These are phyloP conservation scores for Fraxinus platypoda DNA, from an alignment of 305 asterid species.

Conservation along the genomic window DNA sequence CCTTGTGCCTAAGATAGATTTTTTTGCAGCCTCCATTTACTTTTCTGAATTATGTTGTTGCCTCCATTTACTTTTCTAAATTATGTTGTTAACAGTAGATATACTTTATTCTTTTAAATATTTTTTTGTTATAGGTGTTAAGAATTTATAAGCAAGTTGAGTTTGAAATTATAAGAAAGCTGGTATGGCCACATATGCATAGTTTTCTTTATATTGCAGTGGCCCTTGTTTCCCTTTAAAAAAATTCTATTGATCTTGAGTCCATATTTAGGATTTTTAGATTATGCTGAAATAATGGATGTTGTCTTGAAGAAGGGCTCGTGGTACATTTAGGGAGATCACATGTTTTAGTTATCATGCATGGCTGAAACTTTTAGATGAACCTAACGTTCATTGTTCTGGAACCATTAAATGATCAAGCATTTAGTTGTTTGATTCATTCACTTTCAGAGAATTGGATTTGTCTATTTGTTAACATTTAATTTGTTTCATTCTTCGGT, in stretches of 20 bases:
- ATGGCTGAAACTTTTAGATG: background rate
- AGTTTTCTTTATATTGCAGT: slow-evolving; percentile 3
- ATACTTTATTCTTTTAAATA: slow-evolving; percentile 15
- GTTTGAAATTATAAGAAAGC: slow-evolving; percentile 86
- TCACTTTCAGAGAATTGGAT: background rate
- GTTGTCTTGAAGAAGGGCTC: slow-evolving; percentile 71
- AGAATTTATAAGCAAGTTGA: slow-evolving; percentile 96
- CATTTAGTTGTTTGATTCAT: slow-evolving; percentile 3
- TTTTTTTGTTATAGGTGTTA: slow-evolving; percentile 55
- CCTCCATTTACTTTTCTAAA: background rate
- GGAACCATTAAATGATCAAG: background rate
- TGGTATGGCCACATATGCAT: slow-evolving; percentile 37
- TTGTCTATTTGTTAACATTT: too few relatives aligned
- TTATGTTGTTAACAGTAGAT: slow-evolving; percentile 6
- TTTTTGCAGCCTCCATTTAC: background rate
- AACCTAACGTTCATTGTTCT: background rate
- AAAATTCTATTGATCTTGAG: slow-evolving; percentile 15
- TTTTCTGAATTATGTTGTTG: too few relatives aligned
- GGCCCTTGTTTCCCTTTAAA: slow-evolving; percentile 9
- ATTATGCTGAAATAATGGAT: slow-evolving; percentile 79
- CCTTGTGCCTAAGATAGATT: background rate
- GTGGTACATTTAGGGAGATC: slow-evolving; percentile 96
- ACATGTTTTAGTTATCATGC: slow-evolving; percentile 42
- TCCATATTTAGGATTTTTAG: slow-evolving; percentile 61
- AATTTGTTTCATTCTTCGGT: too few relatives aligned